phyloP scores from a whole-genome alignment of 139 green algal species.

The Picochlorum sp. region DNA sequence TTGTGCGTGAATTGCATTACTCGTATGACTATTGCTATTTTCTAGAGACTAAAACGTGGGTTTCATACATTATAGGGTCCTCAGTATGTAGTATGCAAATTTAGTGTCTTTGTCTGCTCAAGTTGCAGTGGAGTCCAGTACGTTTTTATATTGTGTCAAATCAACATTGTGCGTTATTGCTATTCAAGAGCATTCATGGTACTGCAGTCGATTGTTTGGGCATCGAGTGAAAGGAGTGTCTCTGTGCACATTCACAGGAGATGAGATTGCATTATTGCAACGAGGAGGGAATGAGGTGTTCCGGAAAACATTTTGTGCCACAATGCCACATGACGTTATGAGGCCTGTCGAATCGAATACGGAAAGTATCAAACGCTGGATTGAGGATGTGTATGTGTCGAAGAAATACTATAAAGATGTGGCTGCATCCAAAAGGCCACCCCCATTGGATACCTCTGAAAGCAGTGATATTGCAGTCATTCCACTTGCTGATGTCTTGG shows the following conservation, averaged over 20 bases:
- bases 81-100: constrained; percentile 63
- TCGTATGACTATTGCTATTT: background rate
- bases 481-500: background rate
- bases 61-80: constrained; percentile 43
- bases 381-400: constrained; percentile 32
- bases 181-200: background rate
- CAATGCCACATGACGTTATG: constrained; percentile 27
- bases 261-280: constrained; percentile 57
- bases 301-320: constrained; percentile 16
- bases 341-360: constrained; percentile 29
- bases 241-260: constrained; percentile 62
- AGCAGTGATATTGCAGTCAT: background rate
- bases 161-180: background rate
- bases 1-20: constrained; percentile 14
- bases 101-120: constrained; percentile 71
- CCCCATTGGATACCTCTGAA: background rate
- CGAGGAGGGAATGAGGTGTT: constrained; percentile 62
- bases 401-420: constrained; percentile 26
- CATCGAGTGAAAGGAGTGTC: constrained; percentile 74
- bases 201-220: constrained; percentile 61
- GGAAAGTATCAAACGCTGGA: constrained; percentile 31
- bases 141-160: constrained; percentile 26
- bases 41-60: too few relatives aligned
- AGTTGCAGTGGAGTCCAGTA: constrained; percentile 70
- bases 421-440: too few relatives aligned